Evolutionary conservation across 805 yeast species (phyloP).

Genomic region (Candida chauliodis): DNA sequence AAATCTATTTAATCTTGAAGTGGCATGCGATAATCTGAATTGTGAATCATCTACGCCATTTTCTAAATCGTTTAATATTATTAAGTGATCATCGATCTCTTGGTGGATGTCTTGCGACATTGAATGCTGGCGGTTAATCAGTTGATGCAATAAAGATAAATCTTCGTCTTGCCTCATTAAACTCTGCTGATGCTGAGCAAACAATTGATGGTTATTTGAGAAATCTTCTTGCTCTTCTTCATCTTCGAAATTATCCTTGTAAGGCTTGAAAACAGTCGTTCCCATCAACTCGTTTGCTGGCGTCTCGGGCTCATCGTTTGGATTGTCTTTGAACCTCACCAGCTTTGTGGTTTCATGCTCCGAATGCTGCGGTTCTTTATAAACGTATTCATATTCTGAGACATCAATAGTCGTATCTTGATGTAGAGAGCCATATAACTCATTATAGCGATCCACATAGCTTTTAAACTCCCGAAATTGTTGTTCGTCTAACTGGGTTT

Average conservation of each 20-base stretch:
- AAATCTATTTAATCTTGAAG: constrained; percentile 27
- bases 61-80: constrained; percentile 39
- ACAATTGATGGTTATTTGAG: constrained; percentile 33
- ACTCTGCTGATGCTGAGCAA: constrained; percentile 42
- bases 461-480: constrained; percentile 9
- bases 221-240: constrained; percentile 9
- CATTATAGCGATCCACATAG: constrained; percentile 16
- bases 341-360: constrained; percentile 10
- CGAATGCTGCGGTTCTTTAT: neutral
- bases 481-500: constrained; percentile 10
- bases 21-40: constrained; percentile 29
- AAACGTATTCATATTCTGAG: constrained; percentile 25
- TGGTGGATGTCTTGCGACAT: constrained; percentile 38
- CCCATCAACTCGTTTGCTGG: constrained; percentile 34
- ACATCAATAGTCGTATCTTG: constrained; percentile 28
- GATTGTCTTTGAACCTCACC: constrained; percentile 37
- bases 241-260: constrained; percentile 33
- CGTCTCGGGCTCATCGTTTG: constrained; percentile 16
- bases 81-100: constrained; percentile 41
- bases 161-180: constrained; percentile 35
- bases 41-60: constrained; percentile 36
- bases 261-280: constrained; percentile 28
- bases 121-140: constrained; percentile 32
- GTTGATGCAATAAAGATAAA: constrained; percentile 30
- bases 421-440: constrained; percentile 14